These are phyloP conservation scores for Fennellomyces sp. DNA, from an alignment of 371 early-diverging fungal genomes.

Conservation along the genomic window DNA sequence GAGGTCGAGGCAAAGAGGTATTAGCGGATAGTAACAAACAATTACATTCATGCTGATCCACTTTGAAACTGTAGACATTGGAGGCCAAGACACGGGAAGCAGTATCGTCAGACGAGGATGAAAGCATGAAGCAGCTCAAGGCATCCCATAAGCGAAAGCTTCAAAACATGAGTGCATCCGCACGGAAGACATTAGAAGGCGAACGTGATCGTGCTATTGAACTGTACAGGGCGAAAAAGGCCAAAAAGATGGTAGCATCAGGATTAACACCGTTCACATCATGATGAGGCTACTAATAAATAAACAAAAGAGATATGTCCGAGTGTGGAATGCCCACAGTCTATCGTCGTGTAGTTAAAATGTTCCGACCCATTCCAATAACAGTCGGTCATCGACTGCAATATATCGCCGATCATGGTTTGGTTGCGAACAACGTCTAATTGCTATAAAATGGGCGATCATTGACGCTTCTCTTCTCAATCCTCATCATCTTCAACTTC, in stretches of 20 bases:
- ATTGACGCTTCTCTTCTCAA: neutral
- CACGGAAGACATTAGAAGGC: conserved; percentile 35
- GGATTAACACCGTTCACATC: conserved; percentile 26
- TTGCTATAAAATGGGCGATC: conserved; percentile 3
- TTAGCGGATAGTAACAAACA: neutral
- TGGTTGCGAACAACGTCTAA: neutral
- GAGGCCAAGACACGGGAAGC: conserved; percentile 30
- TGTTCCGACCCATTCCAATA: conserved; percentile 14
- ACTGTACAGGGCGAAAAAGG: conserved; percentile 52
- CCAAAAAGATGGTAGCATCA: conserved; percentile 38
- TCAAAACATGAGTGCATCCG: conserved; percentile 48
- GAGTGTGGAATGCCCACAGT: neutral
- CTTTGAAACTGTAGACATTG: neutral
- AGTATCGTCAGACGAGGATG: conserved; percentile 40
- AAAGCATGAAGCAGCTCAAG: conserved; percentile 48
- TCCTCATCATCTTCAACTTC: neutral
- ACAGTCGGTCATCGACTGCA: neutral
- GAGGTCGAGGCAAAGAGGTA: conserved; percentile 44
- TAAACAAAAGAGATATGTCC: conserved; percentile 2
- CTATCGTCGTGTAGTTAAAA: neutral
- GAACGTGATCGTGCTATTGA: conserved; percentile 50
- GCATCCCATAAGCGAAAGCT: conserved; percentile 50
- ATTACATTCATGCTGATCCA: no score
- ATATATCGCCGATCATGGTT: conserved; percentile 1
- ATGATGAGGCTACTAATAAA: conserved; percentile 4